These are phyloP conservation scores for Teratosphaeria gauchensis DNA, from an alignment of 2,329 filamentous ascomycete species.

Conservation along the genomic window DNA sequence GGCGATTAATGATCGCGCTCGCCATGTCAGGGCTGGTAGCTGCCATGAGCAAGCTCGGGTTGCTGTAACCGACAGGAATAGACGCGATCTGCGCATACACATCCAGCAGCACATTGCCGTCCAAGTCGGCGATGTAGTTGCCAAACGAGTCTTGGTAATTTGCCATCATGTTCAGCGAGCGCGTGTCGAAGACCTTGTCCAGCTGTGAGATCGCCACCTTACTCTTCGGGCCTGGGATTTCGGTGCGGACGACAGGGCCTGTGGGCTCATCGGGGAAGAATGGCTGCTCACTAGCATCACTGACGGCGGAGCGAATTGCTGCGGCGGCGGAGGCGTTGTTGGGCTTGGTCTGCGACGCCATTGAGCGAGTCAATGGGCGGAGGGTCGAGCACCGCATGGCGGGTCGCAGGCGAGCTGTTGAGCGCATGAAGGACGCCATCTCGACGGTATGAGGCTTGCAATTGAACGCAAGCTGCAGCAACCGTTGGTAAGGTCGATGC, in stretches of 20 bases:
- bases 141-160: constrained; percentile 66
- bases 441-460: neutral
- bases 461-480: neutral
- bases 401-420: constrained; percentile 22
- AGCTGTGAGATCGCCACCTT: constrained; percentile 60
- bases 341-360: constrained; percentile 24
- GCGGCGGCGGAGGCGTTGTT: constrained; percentile 15
- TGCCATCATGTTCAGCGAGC: constrained; percentile 73
- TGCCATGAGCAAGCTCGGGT: constrained; percentile 60
- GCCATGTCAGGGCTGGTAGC: constrained; percentile 71
- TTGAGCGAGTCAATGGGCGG: constrained; percentile 2
- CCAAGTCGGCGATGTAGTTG: constrained; percentile 69
- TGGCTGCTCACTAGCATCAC: constrained; percentile 20
- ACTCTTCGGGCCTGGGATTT: constrained; percentile 68
- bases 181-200: constrained; percentile 71
- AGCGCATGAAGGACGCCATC: constrained; percentile 25
- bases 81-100: constrained; percentile 89
- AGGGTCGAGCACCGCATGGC: constrained; percentile 11
- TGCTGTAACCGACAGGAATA: constrained; percentile 89
- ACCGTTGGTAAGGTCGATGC: neutral
- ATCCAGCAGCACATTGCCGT: constrained; percentile 64
- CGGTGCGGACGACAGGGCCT: constrained; percentile 44
- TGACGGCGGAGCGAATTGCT: constrained; percentile 21
- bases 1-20: constrained; percentile 73
- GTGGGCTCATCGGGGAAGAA: constrained; percentile 48